Evolutionary conservation across 2,329 filamentous ascomycete species (phyloP).

Genomic region (Hypocrella siamensis): DNA sequence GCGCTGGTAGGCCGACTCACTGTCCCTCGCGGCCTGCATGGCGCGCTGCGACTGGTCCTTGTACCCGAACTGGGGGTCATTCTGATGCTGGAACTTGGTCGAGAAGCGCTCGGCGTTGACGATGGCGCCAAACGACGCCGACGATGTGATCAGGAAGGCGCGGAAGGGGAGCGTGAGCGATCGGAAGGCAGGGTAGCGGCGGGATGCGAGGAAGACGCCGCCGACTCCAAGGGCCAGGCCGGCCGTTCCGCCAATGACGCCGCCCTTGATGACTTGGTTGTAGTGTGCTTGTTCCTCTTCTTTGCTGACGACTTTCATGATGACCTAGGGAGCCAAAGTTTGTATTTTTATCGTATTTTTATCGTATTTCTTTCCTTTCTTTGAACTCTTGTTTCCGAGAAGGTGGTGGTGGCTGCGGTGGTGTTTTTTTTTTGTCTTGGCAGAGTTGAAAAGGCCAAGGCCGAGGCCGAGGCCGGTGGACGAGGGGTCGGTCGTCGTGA

Average conservation of each 20-base stretch:
- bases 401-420: no score
- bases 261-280: conserved; percentile 63
- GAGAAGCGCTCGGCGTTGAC: conserved; percentile 64
- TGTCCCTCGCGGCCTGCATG: conserved; percentile 34
- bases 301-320: conserved; percentile 90
- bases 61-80: conserved; percentile 54
- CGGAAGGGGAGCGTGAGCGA: conserved; percentile 78
- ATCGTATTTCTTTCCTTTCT: not conserved
- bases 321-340: conserved; percentile 11
- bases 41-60: conserved; percentile 45
- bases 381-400: no score
- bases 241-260: conserved; percentile 52
- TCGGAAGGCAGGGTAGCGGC: conserved; percentile 64
- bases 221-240: conserved; percentile 52
- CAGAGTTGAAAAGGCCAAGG: no score
- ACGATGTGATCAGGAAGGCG: conserved; percentile 72
- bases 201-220: conserved; percentile 51
- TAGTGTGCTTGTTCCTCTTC: conserved; percentile 87
- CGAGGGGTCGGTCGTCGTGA: no score
- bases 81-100: conserved; percentile 48
- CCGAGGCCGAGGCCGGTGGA: no score
- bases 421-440: no score
- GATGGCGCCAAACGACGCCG: conserved; percentile 75
- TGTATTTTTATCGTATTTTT: not conserved
- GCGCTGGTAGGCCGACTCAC: conserved; percentile 42